Percentiles rank a stretch among this genome's conserved stretches.
Conservation (phyloP, 371 early-diverging fungal genomes). For the Rhizopus arrhizus region DNA sequence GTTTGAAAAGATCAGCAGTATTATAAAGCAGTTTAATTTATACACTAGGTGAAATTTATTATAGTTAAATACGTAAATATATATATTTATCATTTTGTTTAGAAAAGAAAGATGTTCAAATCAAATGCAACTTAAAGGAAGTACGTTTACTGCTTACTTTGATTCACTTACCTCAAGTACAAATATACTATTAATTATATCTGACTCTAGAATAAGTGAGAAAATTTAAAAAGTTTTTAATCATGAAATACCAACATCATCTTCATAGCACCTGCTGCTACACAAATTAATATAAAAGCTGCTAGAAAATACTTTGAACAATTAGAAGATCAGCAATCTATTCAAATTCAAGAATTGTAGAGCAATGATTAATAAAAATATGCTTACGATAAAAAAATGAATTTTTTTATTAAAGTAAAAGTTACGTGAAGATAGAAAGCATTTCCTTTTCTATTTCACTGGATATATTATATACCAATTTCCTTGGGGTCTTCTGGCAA, state of each 20-base stretch:
- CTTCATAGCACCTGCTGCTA: constrained; percentile 77
- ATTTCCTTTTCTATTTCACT: not conserved
- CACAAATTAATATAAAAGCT: constrained; percentile 78
- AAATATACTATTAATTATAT: constrained; percentile 86
- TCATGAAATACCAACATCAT: no score
- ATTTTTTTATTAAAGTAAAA: not conserved
- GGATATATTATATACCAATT: no score
- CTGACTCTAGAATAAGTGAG: constrained; percentile 88
- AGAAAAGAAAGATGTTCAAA: constrained; percentile 25
- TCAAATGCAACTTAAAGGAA: constrained; percentile 81
- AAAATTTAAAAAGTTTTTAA: constrained; percentile 27
- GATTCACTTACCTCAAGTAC: constrained; percentile 92
- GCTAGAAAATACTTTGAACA: constrained; percentile 86
- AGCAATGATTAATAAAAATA: not conserved
- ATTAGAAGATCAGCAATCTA: constrained; percentile 53
- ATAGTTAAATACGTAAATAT: not conserved
- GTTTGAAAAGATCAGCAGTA: constrained; percentile 91
- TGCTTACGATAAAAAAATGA: not conserved
- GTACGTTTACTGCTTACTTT: constrained; percentile 82
- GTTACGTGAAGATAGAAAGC: not conserved
- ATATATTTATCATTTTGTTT: not conserved
- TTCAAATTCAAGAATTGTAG: not conserved
- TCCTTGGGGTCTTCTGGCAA: constrained; percentile 21
- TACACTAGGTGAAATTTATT: constrained; percentile 65
- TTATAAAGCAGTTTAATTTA: constrained; percentile 91